A percentile compares a stretch with the other conserved stretches of the same genome.
These are phyloP conservation scores for Cucurbita moschata DNA, from an alignment of 306 rosid genomes.

Conservation along the genomic window DNA sequence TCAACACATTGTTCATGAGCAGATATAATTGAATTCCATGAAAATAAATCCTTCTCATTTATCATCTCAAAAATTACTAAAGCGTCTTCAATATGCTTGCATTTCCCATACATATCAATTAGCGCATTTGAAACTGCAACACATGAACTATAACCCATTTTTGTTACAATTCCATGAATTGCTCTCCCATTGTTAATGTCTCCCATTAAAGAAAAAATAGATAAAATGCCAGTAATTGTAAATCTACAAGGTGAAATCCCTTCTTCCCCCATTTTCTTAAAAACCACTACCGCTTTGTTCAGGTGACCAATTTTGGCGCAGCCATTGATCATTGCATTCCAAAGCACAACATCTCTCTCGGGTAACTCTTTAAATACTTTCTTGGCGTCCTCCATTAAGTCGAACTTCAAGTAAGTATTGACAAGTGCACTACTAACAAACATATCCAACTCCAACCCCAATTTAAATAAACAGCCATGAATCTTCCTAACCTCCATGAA, in stretches of 20 bases:
- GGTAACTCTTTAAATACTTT: slow-evolving; percentile 53
- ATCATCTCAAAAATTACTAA: slow-evolving; percentile 48
- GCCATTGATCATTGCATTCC: slow-evolving; percentile 80
- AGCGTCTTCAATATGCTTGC: slow-evolving; percentile 39
- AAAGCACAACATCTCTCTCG: slow-evolving; percentile 60
- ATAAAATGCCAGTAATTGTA: slow-evolving; percentile 52
- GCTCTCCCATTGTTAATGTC: slow-evolving; percentile 45
- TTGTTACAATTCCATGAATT: slow-evolving; percentile 45
- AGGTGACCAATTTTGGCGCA: slow-evolving; percentile 41
- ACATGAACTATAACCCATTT: slow-evolving; percentile 51
- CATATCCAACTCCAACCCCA: slow-evolving; percentile 59
- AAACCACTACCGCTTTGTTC: slow-evolving; percentile 48
- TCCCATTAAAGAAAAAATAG: slow-evolving; percentile 38
- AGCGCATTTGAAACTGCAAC: slow-evolving; percentile 52
- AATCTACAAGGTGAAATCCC: slow-evolving; percentile 44
- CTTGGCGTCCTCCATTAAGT: slow-evolving; percentile 40
- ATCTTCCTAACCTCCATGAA: slow-evolving; percentile 47
- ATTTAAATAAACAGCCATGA: slow-evolving; percentile 59
- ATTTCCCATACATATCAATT: slow-evolving; percentile 87
- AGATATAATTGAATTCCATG: slow-evolving; percentile 75
- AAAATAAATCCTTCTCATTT: slow-evolving; percentile 57
- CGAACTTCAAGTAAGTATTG: slow-evolving; percentile 39
- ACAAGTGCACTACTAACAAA: slow-evolving; percentile 74
- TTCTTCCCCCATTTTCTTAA: slow-evolving; percentile 37
- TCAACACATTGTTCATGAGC: slow-evolving; percentile 47